Conservation (phyloP, 2,329 filamentous ascomycete genomes). For the Orbilia brochopaga region DNA sequence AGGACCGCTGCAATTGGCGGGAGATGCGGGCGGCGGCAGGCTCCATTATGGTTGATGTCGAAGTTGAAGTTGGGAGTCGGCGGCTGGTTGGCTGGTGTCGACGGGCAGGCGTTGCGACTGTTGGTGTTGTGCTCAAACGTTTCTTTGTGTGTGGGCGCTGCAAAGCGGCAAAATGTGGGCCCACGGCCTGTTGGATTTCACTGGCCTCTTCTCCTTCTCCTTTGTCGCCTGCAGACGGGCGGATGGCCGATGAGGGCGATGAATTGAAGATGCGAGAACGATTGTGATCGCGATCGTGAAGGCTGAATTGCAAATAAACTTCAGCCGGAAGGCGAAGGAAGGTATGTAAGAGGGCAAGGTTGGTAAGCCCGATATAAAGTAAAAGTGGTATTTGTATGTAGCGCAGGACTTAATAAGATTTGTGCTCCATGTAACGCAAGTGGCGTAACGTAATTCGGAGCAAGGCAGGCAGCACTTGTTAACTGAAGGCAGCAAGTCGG, state of each 20-base stretch:
- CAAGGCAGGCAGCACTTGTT: too few species aligned
- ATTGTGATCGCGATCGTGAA: too few species aligned
- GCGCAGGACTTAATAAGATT: too few species aligned
- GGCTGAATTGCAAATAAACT: too few species aligned
- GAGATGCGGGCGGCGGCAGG: constrained; percentile 20
- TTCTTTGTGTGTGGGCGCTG: not conserved
- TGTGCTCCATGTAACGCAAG: too few species aligned
- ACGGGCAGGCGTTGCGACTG: not conserved
- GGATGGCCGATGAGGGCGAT: not conserved
- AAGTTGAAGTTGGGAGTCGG: not conserved
- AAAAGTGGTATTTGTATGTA: too few species aligned
- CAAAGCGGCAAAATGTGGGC: constrained; percentile 1
- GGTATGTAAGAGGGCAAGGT: too few species aligned
- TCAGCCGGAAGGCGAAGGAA: too few species aligned
- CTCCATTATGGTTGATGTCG: constrained; percentile 13
- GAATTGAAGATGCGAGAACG: not conserved
- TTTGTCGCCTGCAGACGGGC: not conserved
- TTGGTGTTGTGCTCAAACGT: constrained; percentile 1
- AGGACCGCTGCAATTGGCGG: constrained; percentile 15
- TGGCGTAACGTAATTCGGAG: too few species aligned
- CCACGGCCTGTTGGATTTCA: not conserved
- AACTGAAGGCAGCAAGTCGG: too few species aligned
- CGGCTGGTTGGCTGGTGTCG: not conserved
- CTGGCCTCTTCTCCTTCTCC: not conserved
- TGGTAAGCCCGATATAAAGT: too few species aligned